These are phyloP conservation scores for Globisporangium takayamanum DNA, from an alignment of 352 stramenopile genomes.

Conservation along the genomic window DNA sequence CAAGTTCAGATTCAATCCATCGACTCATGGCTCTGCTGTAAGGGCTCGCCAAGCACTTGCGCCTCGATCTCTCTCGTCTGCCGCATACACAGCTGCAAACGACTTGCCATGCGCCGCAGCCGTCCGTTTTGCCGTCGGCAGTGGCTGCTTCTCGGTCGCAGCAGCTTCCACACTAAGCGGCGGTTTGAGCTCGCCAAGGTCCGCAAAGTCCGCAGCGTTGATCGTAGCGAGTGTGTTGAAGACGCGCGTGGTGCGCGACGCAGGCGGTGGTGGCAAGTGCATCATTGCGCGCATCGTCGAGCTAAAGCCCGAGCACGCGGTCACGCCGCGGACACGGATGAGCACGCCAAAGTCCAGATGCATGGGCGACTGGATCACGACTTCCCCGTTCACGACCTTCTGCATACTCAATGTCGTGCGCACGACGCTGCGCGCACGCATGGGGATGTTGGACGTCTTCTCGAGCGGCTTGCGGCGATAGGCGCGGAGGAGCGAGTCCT, in stretches of 20 bases:
- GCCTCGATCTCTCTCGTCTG: no score
- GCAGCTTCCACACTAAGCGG: neutral
- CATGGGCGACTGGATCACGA: conserved; percentile 10
- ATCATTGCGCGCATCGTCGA: conserved; percentile 8
- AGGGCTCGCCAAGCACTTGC: no score
- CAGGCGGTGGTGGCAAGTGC: neutral
- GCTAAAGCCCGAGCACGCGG: conserved; percentile 9
- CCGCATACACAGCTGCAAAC: no score
- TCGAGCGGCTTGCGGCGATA: conserved; percentile 11
- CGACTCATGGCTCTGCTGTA: no score
- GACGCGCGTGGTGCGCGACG: neutral
- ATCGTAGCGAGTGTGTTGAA: neutral
- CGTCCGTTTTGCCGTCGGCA: neutral
- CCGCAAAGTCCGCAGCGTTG: neutral
- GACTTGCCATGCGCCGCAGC: no score
- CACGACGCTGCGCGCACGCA: conserved; percentile 15
- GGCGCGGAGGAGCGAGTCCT: neutral
- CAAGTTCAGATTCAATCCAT: no score
- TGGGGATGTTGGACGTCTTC: conserved; percentile 8
- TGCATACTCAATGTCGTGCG: conserved; percentile 12
- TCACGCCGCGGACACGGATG: conserved; percentile 11
- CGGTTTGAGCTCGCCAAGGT: neutral
- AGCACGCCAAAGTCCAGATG: conserved; percentile 18
- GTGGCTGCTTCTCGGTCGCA: no score
- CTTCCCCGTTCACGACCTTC: conserved; percentile 8